phyloP scores from a whole-genome alignment of 306 rosid genomes.

The Pyrus bretschneideri region DNA sequence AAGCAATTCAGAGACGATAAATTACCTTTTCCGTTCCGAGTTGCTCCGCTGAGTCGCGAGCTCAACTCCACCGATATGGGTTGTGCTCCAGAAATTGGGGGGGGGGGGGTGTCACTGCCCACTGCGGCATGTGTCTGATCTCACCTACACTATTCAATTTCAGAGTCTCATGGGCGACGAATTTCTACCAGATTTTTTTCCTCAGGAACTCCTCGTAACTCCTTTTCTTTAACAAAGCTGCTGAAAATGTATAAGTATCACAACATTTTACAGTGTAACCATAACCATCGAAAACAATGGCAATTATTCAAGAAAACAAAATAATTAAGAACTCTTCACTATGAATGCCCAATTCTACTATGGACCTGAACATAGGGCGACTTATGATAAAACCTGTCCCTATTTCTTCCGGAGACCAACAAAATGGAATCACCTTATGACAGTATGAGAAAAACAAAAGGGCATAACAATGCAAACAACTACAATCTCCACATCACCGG shows the following conservation, averaged over 20 bases:
- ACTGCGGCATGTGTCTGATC: no score
- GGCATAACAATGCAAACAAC: constrained; percentile 12
- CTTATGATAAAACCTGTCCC: constrained; percentile 20
- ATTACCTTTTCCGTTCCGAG: no score
- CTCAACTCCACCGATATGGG: no score
- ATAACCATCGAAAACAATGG: no score
- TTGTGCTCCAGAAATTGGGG: no score
- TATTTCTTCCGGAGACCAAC: not conserved
- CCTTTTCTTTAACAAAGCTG: not conserved
- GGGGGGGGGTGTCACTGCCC: no score
- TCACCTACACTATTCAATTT: no score
- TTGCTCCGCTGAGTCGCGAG: no score
- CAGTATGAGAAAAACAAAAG: not conserved
- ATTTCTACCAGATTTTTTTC: no score
- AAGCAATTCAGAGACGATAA: no score
- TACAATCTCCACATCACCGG: constrained; percentile 10
- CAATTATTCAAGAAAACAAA: not conserved
- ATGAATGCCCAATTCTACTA: constrained; percentile 2
- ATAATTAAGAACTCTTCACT: not conserved
- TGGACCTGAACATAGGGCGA: constrained; percentile 7
- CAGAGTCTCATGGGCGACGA: no score
- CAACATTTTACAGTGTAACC: not conserved
- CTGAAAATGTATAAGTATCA: not conserved
- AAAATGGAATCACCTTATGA: constrained; percentile 10
- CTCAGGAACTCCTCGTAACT: not conserved